Base-by-base conservation (phyloP, 352 stramenopile species). In the Phytophthora sansomeana region DNA sequence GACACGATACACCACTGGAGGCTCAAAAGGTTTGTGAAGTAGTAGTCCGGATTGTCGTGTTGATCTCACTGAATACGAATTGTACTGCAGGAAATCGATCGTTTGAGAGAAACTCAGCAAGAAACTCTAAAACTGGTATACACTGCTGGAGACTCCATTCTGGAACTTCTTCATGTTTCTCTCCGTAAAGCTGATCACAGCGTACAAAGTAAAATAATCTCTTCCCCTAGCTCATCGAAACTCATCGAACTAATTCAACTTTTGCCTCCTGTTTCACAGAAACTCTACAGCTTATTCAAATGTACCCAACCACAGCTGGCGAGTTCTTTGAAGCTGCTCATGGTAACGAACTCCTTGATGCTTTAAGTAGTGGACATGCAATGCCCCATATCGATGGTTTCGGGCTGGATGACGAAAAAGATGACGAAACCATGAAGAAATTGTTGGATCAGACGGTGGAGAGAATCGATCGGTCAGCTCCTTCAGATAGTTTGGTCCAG, bases 101-200 rank as follows among this genome's bases (percentile, higher is more conserved):
- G 73, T 6, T 46, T 92, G 21, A 81, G 81, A 67, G 81, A 90
- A 52, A 77, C 58, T 14, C 67, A 89, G 6, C 66, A 69, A 8
- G 83, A 92, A 44, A 81, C 78, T 0, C 51, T 83, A 5, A 87
- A 82, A 30, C 56, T 92, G 14, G 77, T 90, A 0, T 87, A 86
- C 47, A 68, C 69, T n/a, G 79, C 81, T 4, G 87, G 81, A 2
- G 81, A 87, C 52, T 75, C 78, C 0, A 89, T 90, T 48, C 57
- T 89, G 4, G 77, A 91, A 11, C 48, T 90, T 14, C 63, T 92
- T 7, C 77, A 90, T 21, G 68, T 86, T 61, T 89, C 81, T 7
- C 64, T 90, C 38, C 74, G 60, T 3, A 87, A 82, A 52, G 80
- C 72, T 10, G 78, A 90, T 24, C 57, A 85, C 17, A 78, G 85